Percentiles rank a stretch among this genome's conserved stretches.
Evolutionary conservation across 495 filamentous ascomycete species (phyloP).

Genomic region (Xylaria nigripes): DNA sequence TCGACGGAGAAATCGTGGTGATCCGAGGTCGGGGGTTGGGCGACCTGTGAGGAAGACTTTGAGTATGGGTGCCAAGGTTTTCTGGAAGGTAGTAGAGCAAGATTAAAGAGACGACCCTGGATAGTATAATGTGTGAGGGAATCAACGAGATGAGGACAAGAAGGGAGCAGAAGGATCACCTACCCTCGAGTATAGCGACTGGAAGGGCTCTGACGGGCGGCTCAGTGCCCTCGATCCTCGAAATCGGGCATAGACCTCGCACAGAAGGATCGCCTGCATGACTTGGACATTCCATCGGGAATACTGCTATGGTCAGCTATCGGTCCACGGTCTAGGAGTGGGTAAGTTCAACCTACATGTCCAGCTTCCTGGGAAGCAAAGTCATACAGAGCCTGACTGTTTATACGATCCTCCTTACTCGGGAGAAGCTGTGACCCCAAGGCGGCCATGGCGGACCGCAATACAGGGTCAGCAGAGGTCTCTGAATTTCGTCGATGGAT

Average conservation of each 20-base stretch:
- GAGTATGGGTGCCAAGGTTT: slow-evolving; percentile 36
- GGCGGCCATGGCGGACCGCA: slow-evolving; percentile 43
- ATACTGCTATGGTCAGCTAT: slow-evolving; percentile 23
- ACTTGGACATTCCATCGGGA: slow-evolving; percentile 39
- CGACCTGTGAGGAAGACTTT: slow-evolving; percentile 39
- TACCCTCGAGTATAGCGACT: slow-evolving; percentile 45
- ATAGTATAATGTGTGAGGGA: slow-evolving; percentile 28
- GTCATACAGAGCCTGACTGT: slow-evolving; percentile 38
- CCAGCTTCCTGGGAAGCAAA: slow-evolving; percentile 37
- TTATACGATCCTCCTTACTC: slow-evolving; percentile 36
- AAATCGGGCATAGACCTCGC: slow-evolving; percentile 47
- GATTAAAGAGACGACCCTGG: slow-evolving; percentile 29
- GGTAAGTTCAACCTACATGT: slow-evolving; percentile 16
- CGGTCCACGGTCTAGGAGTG: background rate
- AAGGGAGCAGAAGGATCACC: slow-evolving; percentile 33
- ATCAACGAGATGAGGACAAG: slow-evolving; percentile 29
- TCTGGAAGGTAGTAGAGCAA: slow-evolving; percentile 28
- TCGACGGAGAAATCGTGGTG: slow-evolving; percentile 17
- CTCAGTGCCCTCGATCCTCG: slow-evolving; percentile 40
- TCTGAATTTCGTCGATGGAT: slow-evolving; percentile 36
- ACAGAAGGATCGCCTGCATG: slow-evolving; percentile 49
- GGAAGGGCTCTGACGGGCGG: slow-evolving; percentile 39
- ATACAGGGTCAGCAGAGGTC: slow-evolving; percentile 29
- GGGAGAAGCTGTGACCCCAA: slow-evolving; percentile 39
- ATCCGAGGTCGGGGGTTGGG: slow-evolving; percentile 24